Evolutionary conservation across 176 grass and related monocot species (phyloP).

Genomic region (Oryza rufipogon): DNA sequence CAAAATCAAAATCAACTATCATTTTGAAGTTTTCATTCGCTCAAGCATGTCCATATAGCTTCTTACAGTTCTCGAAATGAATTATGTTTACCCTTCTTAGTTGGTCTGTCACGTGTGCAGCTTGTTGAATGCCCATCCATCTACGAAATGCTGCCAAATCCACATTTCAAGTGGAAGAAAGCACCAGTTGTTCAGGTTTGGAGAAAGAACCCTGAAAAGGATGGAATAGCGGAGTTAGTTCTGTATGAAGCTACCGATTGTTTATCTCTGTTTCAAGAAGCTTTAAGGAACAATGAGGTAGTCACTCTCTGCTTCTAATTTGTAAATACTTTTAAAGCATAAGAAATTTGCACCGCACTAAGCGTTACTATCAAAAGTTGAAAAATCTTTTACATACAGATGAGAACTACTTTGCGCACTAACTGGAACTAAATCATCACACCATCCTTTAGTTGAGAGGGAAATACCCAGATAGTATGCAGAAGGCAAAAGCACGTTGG

Average conservation of each 20-base stretch:
- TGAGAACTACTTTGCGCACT: not conserved
- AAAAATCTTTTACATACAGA: not conserved
- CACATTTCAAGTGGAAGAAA: slow-evolving; percentile 72
- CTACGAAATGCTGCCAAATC: slow-evolving; percentile 90
- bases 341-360: not conserved
- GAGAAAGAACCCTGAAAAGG: slow-evolving; percentile 67
- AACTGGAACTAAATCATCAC: not conserved
- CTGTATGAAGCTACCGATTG: slow-evolving; percentile 64
- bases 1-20: not conserved
- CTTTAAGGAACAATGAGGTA: slow-evolving; percentile 91
- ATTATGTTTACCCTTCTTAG: not conserved
- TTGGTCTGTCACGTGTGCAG: slow-evolving; percentile 39
- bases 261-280: slow-evolving; percentile 88
- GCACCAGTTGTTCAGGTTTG: slow-evolving; percentile 79
- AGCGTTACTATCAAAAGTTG: not conserved
- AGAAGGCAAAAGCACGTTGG: not conserved
- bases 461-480: slow-evolving; percentile 1
- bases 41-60: not conserved
- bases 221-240: slow-evolving; percentile 56
- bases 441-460: not conserved
- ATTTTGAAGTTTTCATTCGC: not conserved
- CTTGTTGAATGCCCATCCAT: slow-evolving; percentile 91
- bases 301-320: not conserved
- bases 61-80: not conserved
- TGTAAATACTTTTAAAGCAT: slow-evolving; percentile 4